Conservation (phyloP, 2,329 filamentous ascomycete genomes). For the Coniella vitis region DNA sequence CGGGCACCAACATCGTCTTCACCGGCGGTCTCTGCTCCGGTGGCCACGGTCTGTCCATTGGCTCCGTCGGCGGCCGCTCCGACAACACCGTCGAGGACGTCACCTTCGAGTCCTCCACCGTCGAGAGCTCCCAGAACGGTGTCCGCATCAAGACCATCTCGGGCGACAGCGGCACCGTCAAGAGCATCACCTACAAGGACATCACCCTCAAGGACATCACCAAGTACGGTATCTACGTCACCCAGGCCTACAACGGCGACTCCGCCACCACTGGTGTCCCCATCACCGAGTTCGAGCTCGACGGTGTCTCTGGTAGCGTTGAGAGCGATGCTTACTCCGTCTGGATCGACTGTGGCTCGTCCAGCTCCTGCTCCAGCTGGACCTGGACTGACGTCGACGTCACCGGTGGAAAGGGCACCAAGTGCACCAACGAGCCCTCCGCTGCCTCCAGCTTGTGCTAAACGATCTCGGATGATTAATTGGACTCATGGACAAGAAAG, state of each 20-base stretch:
- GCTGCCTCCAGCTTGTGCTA: neutral
- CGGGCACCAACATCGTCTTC: constrained; percentile 36
- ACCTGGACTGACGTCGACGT: neutral
- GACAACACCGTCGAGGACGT: constrained; percentile 47
- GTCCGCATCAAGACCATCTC: constrained; percentile 29
- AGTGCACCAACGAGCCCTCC: neutral
- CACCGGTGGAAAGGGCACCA: neutral
- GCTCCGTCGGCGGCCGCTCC: constrained; percentile 46
- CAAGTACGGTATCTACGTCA: constrained; percentile 4
- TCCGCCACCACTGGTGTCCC: constrained; percentile 1
- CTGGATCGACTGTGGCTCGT: neutral
- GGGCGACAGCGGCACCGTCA: constrained; percentile 3
- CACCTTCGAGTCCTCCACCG: constrained; percentile 27
- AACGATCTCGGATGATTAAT: neutral
- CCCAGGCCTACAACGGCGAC: constrained; percentile 2
- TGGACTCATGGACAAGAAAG: too few species aligned
- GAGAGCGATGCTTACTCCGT: neutral
- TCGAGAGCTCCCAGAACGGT: constrained; percentile 42
- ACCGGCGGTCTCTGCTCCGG: constrained; percentile 37
- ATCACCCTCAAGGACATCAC: constrained; percentile 2
- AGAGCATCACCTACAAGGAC: constrained; percentile 1
- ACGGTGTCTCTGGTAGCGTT: neutral
- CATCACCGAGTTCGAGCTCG: neutral
- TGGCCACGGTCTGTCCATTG: constrained; percentile 49
- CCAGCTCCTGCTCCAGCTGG: neutral